These are phyloP conservation scores for Ramaria sp. DNA, from an alignment of 768 basidiomycete species.

Conservation along the genomic window DNA sequence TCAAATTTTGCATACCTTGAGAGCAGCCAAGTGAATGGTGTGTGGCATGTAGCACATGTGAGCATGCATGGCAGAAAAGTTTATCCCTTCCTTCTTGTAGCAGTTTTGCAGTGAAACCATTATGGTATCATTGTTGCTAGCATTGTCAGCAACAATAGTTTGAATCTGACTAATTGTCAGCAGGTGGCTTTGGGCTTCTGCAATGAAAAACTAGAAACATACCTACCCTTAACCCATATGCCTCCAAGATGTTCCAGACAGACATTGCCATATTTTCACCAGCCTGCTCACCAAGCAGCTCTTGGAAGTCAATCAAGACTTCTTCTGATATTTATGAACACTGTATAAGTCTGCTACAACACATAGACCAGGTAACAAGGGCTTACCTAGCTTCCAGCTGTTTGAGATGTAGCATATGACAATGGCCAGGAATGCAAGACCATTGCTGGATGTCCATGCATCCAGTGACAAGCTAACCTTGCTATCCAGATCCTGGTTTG, in stretches of 20 bases:
- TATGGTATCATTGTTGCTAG: slow-evolving; percentile 17
- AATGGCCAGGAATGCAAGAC: slow-evolving; percentile 9
- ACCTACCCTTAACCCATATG: slow-evolving; percentile 18
- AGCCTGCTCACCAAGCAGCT: slow-evolving; percentile 24
- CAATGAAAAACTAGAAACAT: too few species aligned
- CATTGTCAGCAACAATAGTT: slow-evolving; percentile 15
- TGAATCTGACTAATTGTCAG: too few species aligned
- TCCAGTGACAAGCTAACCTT: slow-evolving; percentile 9
- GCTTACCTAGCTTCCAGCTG: not conserved
- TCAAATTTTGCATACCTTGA: slow-evolving; percentile 13
- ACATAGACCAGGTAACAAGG: not conserved
- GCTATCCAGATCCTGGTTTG: not conserved
- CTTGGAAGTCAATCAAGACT: slow-evolving; percentile 25
- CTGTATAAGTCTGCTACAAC: not conserved
- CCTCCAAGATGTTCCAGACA: slow-evolving; percentile 21
- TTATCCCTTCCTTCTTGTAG: slow-evolving; percentile 4
- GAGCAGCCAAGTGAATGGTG: slow-evolving; percentile 17
- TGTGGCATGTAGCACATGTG: slow-evolving; percentile 21
- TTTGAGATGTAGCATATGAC: slow-evolving; percentile 6
- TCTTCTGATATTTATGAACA: slow-evolving; percentile 20
- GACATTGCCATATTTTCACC: slow-evolving; percentile 26
- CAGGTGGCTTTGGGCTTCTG: too few species aligned
- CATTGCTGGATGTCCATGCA: slow-evolving; percentile 9
- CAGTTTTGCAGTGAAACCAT: slow-evolving; percentile 6
- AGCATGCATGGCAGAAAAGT: slow-evolving; percentile 11